A percentile compares a stretch with the other conserved stretches of the same genome.
Conservation (phyloP, 345 rosid genomes). For the Heritiera fomes region DNA sequence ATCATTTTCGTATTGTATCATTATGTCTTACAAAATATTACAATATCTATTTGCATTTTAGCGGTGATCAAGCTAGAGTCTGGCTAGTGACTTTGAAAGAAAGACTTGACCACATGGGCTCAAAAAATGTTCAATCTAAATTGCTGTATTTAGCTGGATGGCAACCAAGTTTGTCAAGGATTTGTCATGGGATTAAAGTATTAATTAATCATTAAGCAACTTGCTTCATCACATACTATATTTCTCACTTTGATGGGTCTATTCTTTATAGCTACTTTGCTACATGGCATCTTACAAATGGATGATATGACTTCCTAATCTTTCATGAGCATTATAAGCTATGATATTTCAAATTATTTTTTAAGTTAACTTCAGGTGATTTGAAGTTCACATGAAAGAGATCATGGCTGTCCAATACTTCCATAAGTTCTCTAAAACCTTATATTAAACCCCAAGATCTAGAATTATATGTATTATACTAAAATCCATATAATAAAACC, state of each 20-base stretch:
- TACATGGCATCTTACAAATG: neutral
- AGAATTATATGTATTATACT: neutral
- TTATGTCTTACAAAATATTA: too few relatives aligned
- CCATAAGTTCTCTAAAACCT: neutral
- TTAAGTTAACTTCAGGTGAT: neutral
- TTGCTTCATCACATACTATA: slow-evolving; percentile 15
- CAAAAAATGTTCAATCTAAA: slow-evolving; percentile 13
- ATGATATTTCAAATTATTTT: neutral
- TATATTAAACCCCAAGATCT: neutral
- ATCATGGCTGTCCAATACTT: neutral
- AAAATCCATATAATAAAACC: too few relatives aligned
- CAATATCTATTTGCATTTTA: too few relatives aligned
- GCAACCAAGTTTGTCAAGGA: slow-evolving; percentile 17
- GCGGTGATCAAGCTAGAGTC: neutral
- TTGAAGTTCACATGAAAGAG: neutral
- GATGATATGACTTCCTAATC: neutral
- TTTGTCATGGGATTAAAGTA: slow-evolving; percentile 8
- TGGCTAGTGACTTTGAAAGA: slow-evolving; percentile 6
- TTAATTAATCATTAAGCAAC: slow-evolving; percentile 24
- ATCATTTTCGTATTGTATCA: too few relatives aligned
- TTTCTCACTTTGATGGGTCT: neutral
- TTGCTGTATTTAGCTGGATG: slow-evolving; percentile 32
- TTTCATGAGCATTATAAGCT: neutral
- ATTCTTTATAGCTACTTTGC: neutral
- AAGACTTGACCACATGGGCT: slow-evolving; percentile 11